Base-by-base conservation (phyloP, 495 filamentous ascomycete genomes). In the Annulohypoxylon stygium region DNA sequence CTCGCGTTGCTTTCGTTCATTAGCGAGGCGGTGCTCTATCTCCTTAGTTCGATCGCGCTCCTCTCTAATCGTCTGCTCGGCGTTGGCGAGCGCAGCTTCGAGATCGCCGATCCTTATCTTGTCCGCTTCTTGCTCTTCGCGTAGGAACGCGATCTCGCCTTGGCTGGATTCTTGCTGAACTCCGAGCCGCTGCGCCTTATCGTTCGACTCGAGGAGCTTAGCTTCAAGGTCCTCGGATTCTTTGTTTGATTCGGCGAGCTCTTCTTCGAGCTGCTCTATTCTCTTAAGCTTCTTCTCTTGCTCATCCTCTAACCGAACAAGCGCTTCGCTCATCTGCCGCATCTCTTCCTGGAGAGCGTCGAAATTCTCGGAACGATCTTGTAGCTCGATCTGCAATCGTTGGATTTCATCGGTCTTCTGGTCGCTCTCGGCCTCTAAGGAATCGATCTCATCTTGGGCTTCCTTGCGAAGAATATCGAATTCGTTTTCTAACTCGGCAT, bases 81-180 rank as follows among this genome's bases (percentile, higher is more conserved):
- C 87, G 39, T 88, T 90, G 78, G 93, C 92, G 12, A 97, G 83
- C 23, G 90, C 88, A 9, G 91, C 91, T 75, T 97, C 93, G 3
- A 98, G 84, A 72, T 98, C 93, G 20, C 96, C 94, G 72, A 98
- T 99, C 79, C 93, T 93, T 77, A 99, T 98, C 87, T 98, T 99
- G 80, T 99, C 97, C 39, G 88, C 90, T 80, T 99, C 96, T 83
- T 98, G 96, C 83, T 99, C 96, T 76, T 99, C 97, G 5, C 97
- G 90, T 26, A 99, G 78, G 88, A 99, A 99, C 0, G 92, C 89
- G 78, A 98, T 97, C 81, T 99, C 96, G 57, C 90, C 91, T 77
- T 98, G 95, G 67, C 90, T 91, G 3, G 93, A 96, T 82, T 99
- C 96, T 60, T 93, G 90, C 80, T 98, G 94, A 57, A 99, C 93